phyloP scores from a whole-genome alignment of 2,329 filamentous ascomycete genomes.

The Hortaea werneckii region DNA sequence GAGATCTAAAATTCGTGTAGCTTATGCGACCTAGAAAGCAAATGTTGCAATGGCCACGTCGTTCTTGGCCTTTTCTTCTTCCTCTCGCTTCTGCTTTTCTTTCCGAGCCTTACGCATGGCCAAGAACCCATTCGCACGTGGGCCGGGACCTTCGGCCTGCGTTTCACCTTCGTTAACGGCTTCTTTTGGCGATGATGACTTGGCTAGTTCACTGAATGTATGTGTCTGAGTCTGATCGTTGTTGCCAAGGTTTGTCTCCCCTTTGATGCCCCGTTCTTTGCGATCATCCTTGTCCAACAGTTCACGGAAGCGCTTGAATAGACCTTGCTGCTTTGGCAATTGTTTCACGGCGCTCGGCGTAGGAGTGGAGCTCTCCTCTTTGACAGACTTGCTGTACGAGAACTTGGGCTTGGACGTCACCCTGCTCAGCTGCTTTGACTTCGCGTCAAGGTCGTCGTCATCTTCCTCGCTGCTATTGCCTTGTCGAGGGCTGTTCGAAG shows the following conservation, averaged over 20 bases:
- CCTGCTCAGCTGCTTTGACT: background rate
- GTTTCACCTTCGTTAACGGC: background rate
- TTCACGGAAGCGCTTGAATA: constrained; percentile 10
- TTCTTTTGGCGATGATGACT: background rate
- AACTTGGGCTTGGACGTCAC: background rate
- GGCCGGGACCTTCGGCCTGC: background rate
- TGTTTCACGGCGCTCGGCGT: background rate
- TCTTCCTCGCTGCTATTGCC: constrained; percentile 1
- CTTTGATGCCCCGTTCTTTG: background rate
- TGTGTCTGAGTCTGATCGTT: background rate
- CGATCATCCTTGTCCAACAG: background rate
- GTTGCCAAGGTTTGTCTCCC: background rate
- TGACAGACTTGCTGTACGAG: background rate
- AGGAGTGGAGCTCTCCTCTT: background rate
- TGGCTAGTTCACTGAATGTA: background rate
- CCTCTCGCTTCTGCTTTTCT: constrained; percentile 17
- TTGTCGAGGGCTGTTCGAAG: background rate
- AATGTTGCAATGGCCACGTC: constrained; percentile 34
- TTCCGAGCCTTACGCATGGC: constrained; percentile 22
- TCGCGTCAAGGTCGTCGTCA: constrained; percentile 1
- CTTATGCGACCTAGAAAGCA: constrained; percentile 24
- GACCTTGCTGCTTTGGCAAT: background rate
- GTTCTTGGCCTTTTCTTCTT: constrained; percentile 18
- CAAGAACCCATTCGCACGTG: constrained; percentile 4
- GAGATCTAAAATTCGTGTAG: background rate